Conservation (phyloP, 345 rosid genomes). For the Lepidium sativum region DNA sequence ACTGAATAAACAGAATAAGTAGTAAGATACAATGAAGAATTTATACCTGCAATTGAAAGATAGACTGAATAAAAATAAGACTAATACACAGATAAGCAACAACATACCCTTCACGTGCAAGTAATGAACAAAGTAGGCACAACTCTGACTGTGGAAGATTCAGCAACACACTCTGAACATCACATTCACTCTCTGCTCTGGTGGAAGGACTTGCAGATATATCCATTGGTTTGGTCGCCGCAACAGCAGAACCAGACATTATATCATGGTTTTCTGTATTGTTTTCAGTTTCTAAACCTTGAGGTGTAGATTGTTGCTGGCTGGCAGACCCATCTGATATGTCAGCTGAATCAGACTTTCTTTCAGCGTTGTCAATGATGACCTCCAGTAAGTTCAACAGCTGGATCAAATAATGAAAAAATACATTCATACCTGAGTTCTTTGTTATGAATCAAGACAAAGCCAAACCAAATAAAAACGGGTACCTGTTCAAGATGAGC, state of each 20-base stretch:
- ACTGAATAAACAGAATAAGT: conserved; percentile 32
- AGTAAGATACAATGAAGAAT: background rate
- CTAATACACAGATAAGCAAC: background rate
- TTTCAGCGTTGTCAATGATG: conserved; percentile 64
- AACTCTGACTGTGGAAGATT: conserved; percentile 80
- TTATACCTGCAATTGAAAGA: background rate
- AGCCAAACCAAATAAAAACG: conserved; percentile 6
- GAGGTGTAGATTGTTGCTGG: conserved; percentile 35
- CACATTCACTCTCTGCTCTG: conserved; percentile 42
- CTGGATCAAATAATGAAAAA: conserved; percentile 33
- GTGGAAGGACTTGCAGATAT: conserved; percentile 35
- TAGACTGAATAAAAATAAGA: background rate
- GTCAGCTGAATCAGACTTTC: conserved; percentile 44
- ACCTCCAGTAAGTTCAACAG: conserved; percentile 85
- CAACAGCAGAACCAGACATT: conserved; percentile 31
- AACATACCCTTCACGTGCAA: conserved; percentile 86
- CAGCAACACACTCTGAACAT: conserved; percentile 47
- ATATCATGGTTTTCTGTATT: conserved; percentile 33
- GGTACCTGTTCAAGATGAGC: conserved; percentile 96
- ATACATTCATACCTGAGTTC: background rate
- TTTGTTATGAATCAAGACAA: background rate
- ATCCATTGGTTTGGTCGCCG: conserved; percentile 34
- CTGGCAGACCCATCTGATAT: conserved; percentile 37
- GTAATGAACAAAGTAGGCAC: conserved; percentile 80
- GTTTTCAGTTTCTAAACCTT: conserved; percentile 34